Base-by-base conservation (phyloP, 129 eudicot genomes). In the Sambucus nigra region DNA sequence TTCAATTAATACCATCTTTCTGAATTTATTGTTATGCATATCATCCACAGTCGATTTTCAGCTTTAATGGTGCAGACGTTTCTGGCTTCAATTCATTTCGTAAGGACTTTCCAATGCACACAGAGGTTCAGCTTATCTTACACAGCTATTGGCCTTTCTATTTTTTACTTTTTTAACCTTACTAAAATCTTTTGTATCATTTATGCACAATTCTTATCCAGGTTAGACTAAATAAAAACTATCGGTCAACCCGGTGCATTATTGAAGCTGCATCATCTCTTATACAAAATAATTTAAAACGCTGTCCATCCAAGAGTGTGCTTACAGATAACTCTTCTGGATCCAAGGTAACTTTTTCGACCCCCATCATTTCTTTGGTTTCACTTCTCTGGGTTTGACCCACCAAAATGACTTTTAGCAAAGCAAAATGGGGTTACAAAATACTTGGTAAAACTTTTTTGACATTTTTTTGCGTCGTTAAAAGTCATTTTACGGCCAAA, bases 41-140 rank as follows among this genome's bases (percentile, higher is more conserved):
- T 47, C 26, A 63, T 69, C 14, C 74, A 80, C 84, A 91, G 98
- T 91, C 95, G 2, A 91, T 91, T 73, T 91, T 91, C 66, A 79
- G 98, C 76, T 91, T 91, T 48, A 91, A 86, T 68, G 95, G 98
- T 19, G 95, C 98, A 18, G 80, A 91, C 40, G 69, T 71, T 55
- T 81, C 69, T 65, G 98, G 98, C 57, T 91, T 91, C 77, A 79
- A 74, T 76, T 91, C 95, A 47, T 91, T 91, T n/a, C 84, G 98
- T 35, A 77, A 65, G 68, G 95, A 91, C 74, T 91, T 85, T 68
- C 82, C 86, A 25, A 66, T 47, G 64, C 80, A 76, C 80, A 85
- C 74, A 80, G 95, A 91, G 95, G 98, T 91, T 51, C 15, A 72
- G 25, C 56, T 27, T 17, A 20, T 45, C 47, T 47, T 40, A 0